These are phyloP conservation scores for Picea engelmannii DNA, from an alignment of 83 land plant species.

Conservation along the genomic window DNA sequence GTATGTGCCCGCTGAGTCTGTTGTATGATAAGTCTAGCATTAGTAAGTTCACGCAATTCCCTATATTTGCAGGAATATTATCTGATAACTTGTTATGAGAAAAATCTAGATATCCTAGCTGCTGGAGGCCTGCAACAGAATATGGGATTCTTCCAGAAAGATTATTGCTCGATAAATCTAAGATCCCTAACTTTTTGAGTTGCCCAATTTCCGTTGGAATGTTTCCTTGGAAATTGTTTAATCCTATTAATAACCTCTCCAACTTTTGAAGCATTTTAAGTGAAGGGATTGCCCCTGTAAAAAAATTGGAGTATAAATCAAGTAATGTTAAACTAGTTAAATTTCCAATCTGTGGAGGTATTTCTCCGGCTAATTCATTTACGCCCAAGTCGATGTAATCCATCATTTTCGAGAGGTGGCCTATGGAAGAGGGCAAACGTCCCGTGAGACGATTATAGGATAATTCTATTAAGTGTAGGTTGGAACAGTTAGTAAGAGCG, in stretches of 20 bases:
- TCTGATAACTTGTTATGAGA: constrained; percentile 46
- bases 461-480: neutral
- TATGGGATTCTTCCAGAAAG: constrained; percentile 9
- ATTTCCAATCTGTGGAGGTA: too few species aligned
- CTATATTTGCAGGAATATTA: constrained; percentile 38
- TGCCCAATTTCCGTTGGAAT: neutral
- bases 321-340: too few species aligned
- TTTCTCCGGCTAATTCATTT: too few species aligned
- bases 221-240: constrained; percentile 42
- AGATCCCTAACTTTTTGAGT: too few species aligned
- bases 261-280: too few species aligned
- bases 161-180: neutral
- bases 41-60: constrained; percentile 15
- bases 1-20: constrained; percentile 43
- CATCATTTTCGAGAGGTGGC: too few species aligned
- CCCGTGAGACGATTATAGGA: neutral
- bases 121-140: constrained; percentile 28
- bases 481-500: too few species aligned
- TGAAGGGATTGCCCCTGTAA: too few species aligned
- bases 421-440: neutral
- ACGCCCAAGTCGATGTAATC: too few species aligned
- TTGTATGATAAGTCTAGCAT: constrained; percentile 54
- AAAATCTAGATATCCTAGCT: constrained; percentile 32
- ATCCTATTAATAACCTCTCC: too few species aligned
- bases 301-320: too few species aligned